phyloP scores from a whole-genome alignment of 1,284 basidiomycete genomes.

The Microbotryum intermedium region DNA sequence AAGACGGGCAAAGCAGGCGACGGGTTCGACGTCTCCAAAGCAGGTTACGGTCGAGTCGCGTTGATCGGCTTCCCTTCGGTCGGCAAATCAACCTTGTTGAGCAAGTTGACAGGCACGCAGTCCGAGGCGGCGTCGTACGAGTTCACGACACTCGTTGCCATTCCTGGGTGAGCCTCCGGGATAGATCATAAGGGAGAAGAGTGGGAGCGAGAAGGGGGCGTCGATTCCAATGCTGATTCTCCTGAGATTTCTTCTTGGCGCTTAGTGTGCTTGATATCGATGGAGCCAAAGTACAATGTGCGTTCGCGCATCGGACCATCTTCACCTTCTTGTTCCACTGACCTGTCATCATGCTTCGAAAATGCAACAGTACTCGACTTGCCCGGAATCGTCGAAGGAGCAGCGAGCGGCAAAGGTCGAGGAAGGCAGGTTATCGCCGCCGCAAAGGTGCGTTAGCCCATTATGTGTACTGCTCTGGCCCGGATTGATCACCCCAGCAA shows the following conservation, averaged over 20 bases:
- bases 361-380: conserved; percentile 61
- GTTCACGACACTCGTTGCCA: conserved; percentile 49
- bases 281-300: conserved; percentile 74
- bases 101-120: conserved; percentile 82
- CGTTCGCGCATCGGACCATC: conserved; percentile 31
- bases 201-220: not conserved
- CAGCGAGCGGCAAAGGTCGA: conserved; percentile 82
- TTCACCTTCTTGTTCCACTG: not conserved
- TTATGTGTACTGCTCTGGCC: no score
- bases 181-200: not conserved
- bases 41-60: conserved; percentile 82
- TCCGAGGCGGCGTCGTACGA: conserved; percentile 89
- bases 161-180: conserved; percentile 54
- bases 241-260: conserved; percentile 26
- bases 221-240: not conserved
- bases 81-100: conserved; percentile 73
- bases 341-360: no score
- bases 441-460: conserved; percentile 50
- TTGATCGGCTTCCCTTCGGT: conserved; percentile 29
- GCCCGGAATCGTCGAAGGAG: conserved; percentile 96
- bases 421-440: conserved; percentile 81
- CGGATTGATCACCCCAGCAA: no score
- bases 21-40: conserved; percentile 63
- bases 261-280: conserved; percentile 71
- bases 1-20: conserved; percentile 69